Percentiles rank a stretch among this genome's conserved stretches.
Evolutionary conservation across 257 asterid species (phyloP).

Genomic region (Asclepias syriaca): DNA sequence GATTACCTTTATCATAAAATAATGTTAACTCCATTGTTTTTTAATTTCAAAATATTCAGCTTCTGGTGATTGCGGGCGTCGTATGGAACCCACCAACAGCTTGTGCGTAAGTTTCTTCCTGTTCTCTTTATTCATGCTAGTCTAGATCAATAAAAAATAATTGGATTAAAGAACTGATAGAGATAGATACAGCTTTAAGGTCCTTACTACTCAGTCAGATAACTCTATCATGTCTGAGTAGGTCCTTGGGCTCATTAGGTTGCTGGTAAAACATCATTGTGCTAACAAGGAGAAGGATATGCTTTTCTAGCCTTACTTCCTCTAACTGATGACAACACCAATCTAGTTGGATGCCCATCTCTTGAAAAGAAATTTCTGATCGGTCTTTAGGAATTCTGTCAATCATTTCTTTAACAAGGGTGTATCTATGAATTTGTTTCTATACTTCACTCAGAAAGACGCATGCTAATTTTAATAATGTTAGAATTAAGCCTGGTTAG

Average conservation of each 20-base stretch:
- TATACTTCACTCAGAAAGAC: no score
- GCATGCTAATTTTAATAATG: neutral
- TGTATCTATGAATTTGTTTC: neutral
- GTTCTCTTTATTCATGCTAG: slow-evolving; percentile 10
- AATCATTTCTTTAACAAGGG: neutral
- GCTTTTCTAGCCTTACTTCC: neutral
- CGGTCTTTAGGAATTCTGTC: neutral
- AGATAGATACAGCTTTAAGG: neutral
- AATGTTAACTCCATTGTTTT: slow-evolving; percentile 17
- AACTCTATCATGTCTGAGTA: neutral
- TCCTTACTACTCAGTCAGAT: slow-evolving; percentile 3
- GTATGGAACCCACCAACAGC: slow-evolving; percentile 98
- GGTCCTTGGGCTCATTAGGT: neutral
- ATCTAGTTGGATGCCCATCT: neutral
- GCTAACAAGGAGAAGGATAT: neutral
- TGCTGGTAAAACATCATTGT: neutral
- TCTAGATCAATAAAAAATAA: neutral
- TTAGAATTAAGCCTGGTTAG: neutral
- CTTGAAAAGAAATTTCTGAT: neutral
- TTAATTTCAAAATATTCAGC: slow-evolving; percentile 49
- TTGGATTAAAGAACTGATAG: slow-evolving; percentile 6
- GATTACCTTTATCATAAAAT: slow-evolving; percentile 25
- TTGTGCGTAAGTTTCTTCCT: slow-evolving; percentile 79
- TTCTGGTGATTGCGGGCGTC: slow-evolving; percentile 89
- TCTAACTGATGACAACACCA: neutral